Evolutionary conservation across 306 rosid genomes (phyloP).

Genomic region (Cicer pinnatifidum): DNA sequence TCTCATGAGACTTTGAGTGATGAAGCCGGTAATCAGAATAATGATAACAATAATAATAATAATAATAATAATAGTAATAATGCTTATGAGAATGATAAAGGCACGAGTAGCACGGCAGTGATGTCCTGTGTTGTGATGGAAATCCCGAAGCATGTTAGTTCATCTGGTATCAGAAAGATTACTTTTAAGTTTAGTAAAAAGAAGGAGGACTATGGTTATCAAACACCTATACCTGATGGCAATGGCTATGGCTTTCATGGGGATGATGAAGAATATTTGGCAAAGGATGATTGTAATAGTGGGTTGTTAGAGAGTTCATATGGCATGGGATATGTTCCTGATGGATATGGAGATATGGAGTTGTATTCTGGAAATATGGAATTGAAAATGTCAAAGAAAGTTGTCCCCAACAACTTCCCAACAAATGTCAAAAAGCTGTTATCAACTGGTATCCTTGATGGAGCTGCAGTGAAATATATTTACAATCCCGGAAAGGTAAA

Average conservation of each 20-base stretch:
- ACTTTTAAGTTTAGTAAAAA: constrained; percentile 89
- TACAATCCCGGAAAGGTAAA: constrained; percentile 63
- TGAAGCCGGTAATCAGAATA: constrained; percentile 52
- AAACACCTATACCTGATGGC: constrained; percentile 39
- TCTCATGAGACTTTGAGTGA: constrained; percentile 64
- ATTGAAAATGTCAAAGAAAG: constrained; percentile 68
- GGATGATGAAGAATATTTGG: constrained; percentile 47
- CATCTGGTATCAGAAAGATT: constrained; percentile 84
- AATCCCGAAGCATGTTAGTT: constrained; percentile 72
- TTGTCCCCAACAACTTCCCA: constrained; percentile 65
- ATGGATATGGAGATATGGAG: constrained; percentile 51
- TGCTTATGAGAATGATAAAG: constrained; percentile 47
- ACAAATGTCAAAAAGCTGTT: constrained; percentile 89
- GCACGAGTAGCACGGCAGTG: constrained; percentile 47
- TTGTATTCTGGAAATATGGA: constrained; percentile 56
- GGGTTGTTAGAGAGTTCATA: constrained; percentile 48
- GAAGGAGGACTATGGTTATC: constrained; percentile 63
- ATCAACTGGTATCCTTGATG: constrained; percentile 89
- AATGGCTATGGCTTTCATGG: constrained; percentile 43
- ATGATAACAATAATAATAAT: constrained; percentile 36
- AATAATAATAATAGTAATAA: constrained; percentile 27
- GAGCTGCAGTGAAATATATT: constrained; percentile 84
- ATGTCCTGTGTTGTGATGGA: constrained; percentile 80
- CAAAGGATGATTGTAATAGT: constrained; percentile 46
- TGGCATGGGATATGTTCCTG: constrained; percentile 49